Conservation (phyloP, 2,329 filamentous ascomycete genomes). For the Fusarium beomiforme region DNA sequence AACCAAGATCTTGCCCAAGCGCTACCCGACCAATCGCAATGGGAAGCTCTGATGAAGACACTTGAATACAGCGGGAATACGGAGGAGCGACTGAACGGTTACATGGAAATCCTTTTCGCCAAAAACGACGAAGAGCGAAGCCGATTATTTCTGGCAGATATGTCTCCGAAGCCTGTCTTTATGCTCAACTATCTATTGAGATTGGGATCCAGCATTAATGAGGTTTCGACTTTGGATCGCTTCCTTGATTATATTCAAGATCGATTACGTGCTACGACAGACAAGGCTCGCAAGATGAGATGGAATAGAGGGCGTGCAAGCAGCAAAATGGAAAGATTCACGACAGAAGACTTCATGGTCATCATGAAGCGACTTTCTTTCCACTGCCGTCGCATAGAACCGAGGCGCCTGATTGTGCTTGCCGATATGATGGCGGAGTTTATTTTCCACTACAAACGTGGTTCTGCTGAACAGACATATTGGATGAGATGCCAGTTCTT, state of each 20-base stretch:
- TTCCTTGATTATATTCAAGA: conserved; percentile 43
- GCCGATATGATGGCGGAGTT: conserved; percentile 43
- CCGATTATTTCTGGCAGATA: conserved; percentile 43
- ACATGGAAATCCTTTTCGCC: conserved; percentile 44
- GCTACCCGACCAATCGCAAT: conserved; percentile 41
- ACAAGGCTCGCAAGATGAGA: not conserved
- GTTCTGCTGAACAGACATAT: conserved; percentile 36
- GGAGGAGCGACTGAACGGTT: conserved; percentile 38
- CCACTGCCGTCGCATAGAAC: conserved; percentile 48
- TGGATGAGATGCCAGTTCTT: conserved; percentile 46
- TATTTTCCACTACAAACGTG: conserved; percentile 37
- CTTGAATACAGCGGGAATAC: conserved; percentile 35
- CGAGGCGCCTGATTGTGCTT: conserved; percentile 46
- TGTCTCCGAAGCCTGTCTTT: conserved; percentile 41
- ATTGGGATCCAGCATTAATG: conserved; percentile 37
- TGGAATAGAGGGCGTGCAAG: conserved; percentile 2
- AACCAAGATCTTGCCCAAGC: conserved; percentile 34
- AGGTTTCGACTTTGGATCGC: conserved; percentile 35
- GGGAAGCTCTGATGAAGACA: conserved; percentile 33
- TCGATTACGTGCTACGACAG: conserved; percentile 23
- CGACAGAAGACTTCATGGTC: conserved; percentile 37
- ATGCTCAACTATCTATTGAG: conserved; percentile 47
- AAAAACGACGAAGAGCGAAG: conserved; percentile 47
- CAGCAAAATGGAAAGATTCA: conserved; percentile 27
- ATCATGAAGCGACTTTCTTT: conserved; percentile 42